phyloP scores from a whole-genome alignment of 1,284 basidiomycete species.

The Cryptococcus maquisensis region DNA sequence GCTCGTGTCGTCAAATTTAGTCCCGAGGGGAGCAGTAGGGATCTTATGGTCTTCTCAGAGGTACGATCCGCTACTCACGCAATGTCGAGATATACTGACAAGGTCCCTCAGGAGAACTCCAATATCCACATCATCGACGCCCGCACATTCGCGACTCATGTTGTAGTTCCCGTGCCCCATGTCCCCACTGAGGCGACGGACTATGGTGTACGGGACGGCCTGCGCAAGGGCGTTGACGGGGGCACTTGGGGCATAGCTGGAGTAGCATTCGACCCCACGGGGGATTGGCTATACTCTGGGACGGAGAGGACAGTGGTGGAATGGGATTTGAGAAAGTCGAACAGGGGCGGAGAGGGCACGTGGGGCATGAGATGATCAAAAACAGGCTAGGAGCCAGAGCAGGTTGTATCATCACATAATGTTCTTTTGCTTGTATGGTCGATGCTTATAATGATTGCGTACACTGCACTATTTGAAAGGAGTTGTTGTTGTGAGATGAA shows the following conservation, averaged over 20 bases:
- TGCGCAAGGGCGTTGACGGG: conserved; percentile 20
- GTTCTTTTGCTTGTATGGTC: too few relatives aligned
- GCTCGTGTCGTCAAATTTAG: conserved; percentile 48
- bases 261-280: conserved; percentile 44
- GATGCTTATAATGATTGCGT: too few relatives aligned
- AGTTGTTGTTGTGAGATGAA: background rate
- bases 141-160: conserved; percentile 45
- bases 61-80: conserved; percentile 14
- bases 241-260: conserved; percentile 43
- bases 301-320: conserved; percentile 48
- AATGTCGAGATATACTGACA: background rate
- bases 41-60: conserved; percentile 48
- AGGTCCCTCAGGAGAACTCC: conserved; percentile 32
- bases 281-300: conserved; percentile 47
- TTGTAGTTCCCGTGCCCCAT: conserved; percentile 41
- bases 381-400: background rate
- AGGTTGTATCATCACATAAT: background rate
- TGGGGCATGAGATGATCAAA: conserved; percentile 27
- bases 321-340: conserved; percentile 41
- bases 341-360: conserved; percentile 30
- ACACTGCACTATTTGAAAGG: background rate
- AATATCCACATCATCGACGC: conserved; percentile 49
- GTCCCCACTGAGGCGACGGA: conserved; percentile 10
- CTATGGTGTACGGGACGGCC: background rate
- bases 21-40: conserved; percentile 42